phyloP scores from a whole-genome alignment of 768 basidiomycete species.

The Russula ochroleuca region DNA sequence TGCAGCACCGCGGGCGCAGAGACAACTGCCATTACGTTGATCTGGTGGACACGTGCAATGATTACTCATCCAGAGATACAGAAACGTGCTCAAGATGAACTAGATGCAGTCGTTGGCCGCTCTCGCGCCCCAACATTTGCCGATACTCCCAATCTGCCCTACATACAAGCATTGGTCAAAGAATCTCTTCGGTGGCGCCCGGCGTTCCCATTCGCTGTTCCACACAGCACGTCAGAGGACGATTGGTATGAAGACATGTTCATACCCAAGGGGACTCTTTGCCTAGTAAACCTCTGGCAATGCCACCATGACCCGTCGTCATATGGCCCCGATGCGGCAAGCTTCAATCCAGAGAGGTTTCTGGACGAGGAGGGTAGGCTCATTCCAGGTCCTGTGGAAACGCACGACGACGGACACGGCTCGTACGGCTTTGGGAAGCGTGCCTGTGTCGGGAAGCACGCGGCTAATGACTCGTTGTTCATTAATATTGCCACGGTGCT shows the following conservation, averaged over 20 bases:
- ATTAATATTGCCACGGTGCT: conserved; percentile 20
- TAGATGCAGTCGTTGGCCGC: conserved; percentile 12
- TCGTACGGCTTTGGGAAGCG: conserved; percentile 23
- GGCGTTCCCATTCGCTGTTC: background rate
- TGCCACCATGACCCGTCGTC: conserved; percentile 8
- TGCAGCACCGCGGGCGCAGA: conserved; percentile 1
- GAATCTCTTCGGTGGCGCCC: conserved; percentile 14
- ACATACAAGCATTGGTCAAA: conserved; percentile 11
- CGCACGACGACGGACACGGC: conserved; percentile 18
- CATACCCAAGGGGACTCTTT: conserved; percentile 38
- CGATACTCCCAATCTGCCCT: conserved; percentile 2
- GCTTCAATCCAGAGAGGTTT: conserved; percentile 27
- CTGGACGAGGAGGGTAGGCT: conserved; percentile 16
- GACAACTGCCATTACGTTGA: conserved; percentile 9
- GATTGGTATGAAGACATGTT: conserved; percentile 31
- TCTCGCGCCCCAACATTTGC: conserved; percentile 6
- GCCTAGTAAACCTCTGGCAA: conserved; percentile 30
- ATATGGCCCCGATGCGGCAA: conserved; percentile 22
- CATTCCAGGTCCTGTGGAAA: conserved; percentile 9
- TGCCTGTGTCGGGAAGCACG: conserved; percentile 24
- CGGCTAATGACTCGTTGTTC: conserved; percentile 27
- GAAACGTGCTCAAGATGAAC: conserved; percentile 14
- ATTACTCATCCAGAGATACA: conserved; percentile 21
- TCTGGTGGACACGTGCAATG: conserved; percentile 23
- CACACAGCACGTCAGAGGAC: conserved; percentile 27